Evolutionary conservation across 2,329 filamentous ascomycete genomes (phyloP), one percentile per base, ranked within the genome.

Genomic region (Sporothrix protearum): DNA sequence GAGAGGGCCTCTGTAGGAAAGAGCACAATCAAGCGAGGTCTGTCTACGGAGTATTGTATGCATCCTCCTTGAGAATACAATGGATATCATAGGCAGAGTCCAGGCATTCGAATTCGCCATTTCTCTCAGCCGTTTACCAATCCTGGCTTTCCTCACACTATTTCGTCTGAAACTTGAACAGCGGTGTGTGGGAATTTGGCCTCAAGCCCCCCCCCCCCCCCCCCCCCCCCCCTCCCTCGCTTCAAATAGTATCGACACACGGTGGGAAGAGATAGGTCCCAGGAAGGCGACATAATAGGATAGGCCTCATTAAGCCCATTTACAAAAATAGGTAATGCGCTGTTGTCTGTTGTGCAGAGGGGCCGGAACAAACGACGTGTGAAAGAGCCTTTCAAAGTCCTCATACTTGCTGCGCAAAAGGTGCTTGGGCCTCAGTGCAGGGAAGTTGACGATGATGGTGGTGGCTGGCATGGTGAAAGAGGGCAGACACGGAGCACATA

Each of bases 331-430:
- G 39, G 39, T 39, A 47, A 30, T n/a, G 30, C 30, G 7, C 19
- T 64, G 36, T 64, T 45, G 39, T 22, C 19, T 64, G 36, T 64
- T 45, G 39, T 22, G 45, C 39, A 47, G 22, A 19, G 39, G 9
- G 12, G 22, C 14, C 25, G 39, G 61, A 45, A 64, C 57, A 45
- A 45, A 47, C 19, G 33, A 33, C 57, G 39, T 64, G 61, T 28
- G 2, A 45, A 45, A 45, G 42, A 66, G 63, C 61, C 42, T 66
- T 22, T 12, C 3, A 16, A 22, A 4, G 61, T 30, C 61, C 9
- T 42, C 63, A 66, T 49, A 66, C 47, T 64, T 64, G 63, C 39
- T 66, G 63, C 63, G 25, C 63, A 66, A 42, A 30, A n/a, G 63
- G 45, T 22, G 25, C 28, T 33, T 30, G 63, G 49, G 63, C 63